Conservation (phyloP, 371 early-diverging fungal genomes). For the Sporodiniella umbellata region DNA sequence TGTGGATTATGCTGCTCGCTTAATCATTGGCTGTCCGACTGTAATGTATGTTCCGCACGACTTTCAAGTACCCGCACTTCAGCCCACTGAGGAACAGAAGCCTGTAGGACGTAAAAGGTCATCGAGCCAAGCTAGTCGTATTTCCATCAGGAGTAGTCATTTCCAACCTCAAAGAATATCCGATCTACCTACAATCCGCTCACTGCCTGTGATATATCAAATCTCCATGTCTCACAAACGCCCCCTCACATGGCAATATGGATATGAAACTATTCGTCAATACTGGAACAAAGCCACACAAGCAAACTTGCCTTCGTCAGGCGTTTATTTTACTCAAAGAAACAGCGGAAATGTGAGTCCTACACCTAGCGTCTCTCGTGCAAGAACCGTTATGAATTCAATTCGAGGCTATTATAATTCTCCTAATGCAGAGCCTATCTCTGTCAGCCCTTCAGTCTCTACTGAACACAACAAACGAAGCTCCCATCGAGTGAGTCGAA, state of each 20-base stretch:
- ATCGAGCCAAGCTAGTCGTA: slow-evolving; percentile 14
- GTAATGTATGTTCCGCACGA: slow-evolving; percentile 15
- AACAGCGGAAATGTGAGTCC: not conserved
- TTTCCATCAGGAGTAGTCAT: slow-evolving; percentile 9
- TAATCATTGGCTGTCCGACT: slow-evolving; percentile 39
- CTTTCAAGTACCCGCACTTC: slow-evolving; percentile 1
- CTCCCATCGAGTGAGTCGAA: slow-evolving; percentile 35
- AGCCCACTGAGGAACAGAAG: not conserved
- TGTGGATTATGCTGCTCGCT: slow-evolving; percentile 48
- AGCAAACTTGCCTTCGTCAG: slow-evolving; percentile 21
- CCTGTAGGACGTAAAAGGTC: slow-evolving; percentile 7
- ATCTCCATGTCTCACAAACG: slow-evolving; percentile 24
- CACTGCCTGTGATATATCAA: slow-evolving; percentile 39
- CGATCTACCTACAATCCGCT: slow-evolving; percentile 1
- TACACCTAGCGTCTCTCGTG: slow-evolving; percentile 28
- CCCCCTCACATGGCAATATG: slow-evolving; percentile 34
- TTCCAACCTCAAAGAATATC: not conserved
- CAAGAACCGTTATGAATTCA: slow-evolving; percentile 47
- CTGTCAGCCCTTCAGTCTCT: slow-evolving; percentile 14
- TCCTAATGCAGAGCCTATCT: slow-evolving; percentile 15
- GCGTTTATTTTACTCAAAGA: slow-evolving; percentile 23
- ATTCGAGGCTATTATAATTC: slow-evolving; percentile 19
- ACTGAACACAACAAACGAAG: slow-evolving; percentile 22
- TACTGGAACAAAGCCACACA: slow-evolving; percentile 42
- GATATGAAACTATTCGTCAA: slow-evolving; percentile 41